phyloP scores from a whole-genome alignment of 305 asterid genomes.

The Fraxinus angustifolia region DNA sequence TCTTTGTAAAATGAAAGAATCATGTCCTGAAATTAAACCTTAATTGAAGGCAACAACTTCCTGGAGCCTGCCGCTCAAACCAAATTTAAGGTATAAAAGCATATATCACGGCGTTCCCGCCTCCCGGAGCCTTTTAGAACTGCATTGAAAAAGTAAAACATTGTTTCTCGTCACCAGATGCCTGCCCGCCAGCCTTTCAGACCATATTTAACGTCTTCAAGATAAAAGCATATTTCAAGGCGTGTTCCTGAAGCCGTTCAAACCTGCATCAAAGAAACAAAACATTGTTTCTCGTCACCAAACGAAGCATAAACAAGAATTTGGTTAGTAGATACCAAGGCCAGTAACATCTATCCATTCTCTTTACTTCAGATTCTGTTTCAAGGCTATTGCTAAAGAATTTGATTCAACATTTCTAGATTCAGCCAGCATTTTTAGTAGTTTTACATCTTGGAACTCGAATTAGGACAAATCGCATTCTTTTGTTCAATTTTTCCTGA shows the following conservation, averaged over 20 bases:
- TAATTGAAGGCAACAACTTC: slow-evolving; percentile 83
- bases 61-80: slow-evolving; percentile 49
- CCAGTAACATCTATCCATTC: not conserved
- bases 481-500: not conserved
- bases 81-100: slow-evolving; percentile 67
- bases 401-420: not conserved
- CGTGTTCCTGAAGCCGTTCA: slow-evolving; percentile 88
- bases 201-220: slow-evolving; percentile 65
- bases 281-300: not conserved
- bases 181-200: not conserved
- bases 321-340: slow-evolving; percentile 2
- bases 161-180: not conserved
- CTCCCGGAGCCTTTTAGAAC: slow-evolving; percentile 86
- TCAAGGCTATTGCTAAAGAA: not conserved
- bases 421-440: not conserved
- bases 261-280: slow-evolving; percentile 50
- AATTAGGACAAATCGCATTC: not conserved
- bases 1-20: not conserved
- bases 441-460: not conserved
- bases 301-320: not conserved
- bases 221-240: slow-evolving; percentile 68
- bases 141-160: slow-evolving; percentile 27
- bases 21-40: slow-evolving; percentile 31
- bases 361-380: not conserved
- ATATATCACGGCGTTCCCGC: slow-evolving; percentile 57